phyloP scores from a whole-genome alignment of 202 grass and related monocot genomes.

The Dendrocalamus latiflorus region DNA sequence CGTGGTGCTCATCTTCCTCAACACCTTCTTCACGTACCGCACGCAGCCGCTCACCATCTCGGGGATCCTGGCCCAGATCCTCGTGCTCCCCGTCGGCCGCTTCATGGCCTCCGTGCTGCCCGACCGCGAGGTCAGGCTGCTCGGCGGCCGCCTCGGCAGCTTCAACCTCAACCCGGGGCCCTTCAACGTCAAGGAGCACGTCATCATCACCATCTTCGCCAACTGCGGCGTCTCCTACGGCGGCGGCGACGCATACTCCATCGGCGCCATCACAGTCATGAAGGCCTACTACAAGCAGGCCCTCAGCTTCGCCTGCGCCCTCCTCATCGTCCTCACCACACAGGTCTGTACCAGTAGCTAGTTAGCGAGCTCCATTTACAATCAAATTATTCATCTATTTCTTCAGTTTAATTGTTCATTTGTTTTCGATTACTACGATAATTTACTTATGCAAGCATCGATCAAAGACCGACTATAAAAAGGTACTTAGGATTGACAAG shows the following conservation, averaged over 20 bases:
- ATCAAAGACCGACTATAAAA: neutral
- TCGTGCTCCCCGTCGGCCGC: constrained; percentile 65
- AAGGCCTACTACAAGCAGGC: constrained; percentile 98
- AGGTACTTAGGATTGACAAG: neutral
- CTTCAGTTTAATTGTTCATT: neutral
- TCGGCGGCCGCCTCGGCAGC: constrained; percentile 40
- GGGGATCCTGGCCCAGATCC: constrained; percentile 91
- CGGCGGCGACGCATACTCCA: constrained; percentile 94
- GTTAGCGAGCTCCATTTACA: neutral
- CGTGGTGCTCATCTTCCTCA: constrained; percentile 97
- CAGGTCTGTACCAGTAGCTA: constrained; percentile 41
- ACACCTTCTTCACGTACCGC: constrained; percentile 99
- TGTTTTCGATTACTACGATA: neutral
- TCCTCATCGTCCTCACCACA: constrained; percentile 94
- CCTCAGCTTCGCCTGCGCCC: constrained; percentile 68
- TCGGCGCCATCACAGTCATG: constrained; percentile 98
- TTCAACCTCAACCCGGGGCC: constrained; percentile 96
- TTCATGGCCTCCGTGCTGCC: constrained; percentile 92
- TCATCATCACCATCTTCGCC: constrained; percentile 94
- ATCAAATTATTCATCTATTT: neutral
- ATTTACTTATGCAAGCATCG: neutral
- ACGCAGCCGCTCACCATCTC: constrained; percentile 99
- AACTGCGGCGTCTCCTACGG: constrained; percentile 94
- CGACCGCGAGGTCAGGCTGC: constrained; percentile 44
- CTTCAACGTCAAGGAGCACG: constrained; percentile 99